phyloP scores from a whole-genome alignment of 805 yeast genomes.

The Yarrowia sp. region DNA sequence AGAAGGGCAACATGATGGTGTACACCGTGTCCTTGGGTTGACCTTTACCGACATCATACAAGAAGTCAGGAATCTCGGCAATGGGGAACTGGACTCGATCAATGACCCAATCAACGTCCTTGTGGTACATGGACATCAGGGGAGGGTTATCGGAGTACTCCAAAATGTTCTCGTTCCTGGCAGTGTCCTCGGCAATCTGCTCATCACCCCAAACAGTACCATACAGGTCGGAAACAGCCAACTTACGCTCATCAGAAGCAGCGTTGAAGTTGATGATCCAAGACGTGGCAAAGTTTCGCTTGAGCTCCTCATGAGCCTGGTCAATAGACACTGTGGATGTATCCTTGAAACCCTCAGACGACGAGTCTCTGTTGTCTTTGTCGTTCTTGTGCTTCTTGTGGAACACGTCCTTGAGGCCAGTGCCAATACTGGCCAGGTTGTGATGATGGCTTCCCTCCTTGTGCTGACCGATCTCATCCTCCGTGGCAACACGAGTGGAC shows the following conservation, averaged over 20 bases:
- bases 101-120: slow-evolving; percentile 58
- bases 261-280: slow-evolving; percentile 73
- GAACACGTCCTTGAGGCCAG: slow-evolving; percentile 33
- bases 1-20: slow-evolving; percentile 71
- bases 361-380: neutral
- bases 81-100: slow-evolving; percentile 60
- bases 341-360: slow-evolving; percentile 32
- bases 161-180: slow-evolving; percentile 56
- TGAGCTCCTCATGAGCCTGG: slow-evolving; percentile 52
- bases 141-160: slow-evolving; percentile 59
- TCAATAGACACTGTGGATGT: slow-evolving; percentile 45
- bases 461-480: slow-evolving; percentile 24
- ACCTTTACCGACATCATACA: slow-evolving; percentile 80
- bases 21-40: slow-evolving; percentile 74
- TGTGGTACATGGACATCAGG: slow-evolving; percentile 59
- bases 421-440: slow-evolving; percentile 13
- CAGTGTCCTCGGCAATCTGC: slow-evolving; percentile 50
- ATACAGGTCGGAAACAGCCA: slow-evolving; percentile 54
- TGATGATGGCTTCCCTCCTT: slow-evolving; percentile 13
- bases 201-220: slow-evolving; percentile 47
- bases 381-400: slow-evolving; percentile 27
- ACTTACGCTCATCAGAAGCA: slow-evolving; percentile 46
- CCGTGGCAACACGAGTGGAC: slow-evolving; percentile 23
- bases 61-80: slow-evolving; percentile 63
- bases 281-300: slow-evolving; percentile 60